Evolutionary conservation across 306 rosid species (phyloP).

Genomic region (Rosa lucieae): DNA sequence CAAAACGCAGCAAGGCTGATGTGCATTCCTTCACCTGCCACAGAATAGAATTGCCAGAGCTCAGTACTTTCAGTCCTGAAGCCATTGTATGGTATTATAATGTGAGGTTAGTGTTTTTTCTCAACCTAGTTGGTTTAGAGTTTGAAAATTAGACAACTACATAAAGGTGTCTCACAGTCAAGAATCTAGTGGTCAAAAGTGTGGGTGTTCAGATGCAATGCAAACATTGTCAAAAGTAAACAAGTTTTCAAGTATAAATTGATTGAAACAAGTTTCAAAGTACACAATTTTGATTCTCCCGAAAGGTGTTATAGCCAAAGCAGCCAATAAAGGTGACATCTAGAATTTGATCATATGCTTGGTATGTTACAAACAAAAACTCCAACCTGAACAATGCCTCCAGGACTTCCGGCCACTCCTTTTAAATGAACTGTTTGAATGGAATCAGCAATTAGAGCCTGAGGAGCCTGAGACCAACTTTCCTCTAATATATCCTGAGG

Average conservation of each 20-base stretch:
- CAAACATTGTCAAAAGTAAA: not conserved
- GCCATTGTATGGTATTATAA: constrained; percentile 15
- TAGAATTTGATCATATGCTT: constrained; percentile 1
- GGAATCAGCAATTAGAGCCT: constrained; percentile 79
- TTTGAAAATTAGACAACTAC: not conserved
- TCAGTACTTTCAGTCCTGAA: constrained; percentile 9
- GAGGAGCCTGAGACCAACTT: constrained; percentile 57
- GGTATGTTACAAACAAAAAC: constrained; percentile 11
- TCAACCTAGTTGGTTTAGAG: constrained; percentile 17
- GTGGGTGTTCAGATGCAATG: not conserved
- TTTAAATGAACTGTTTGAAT: constrained; percentile 84
- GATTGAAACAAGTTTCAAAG: not conserved
- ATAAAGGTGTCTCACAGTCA: constrained; percentile 1
- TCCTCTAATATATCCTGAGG: constrained; percentile 77
- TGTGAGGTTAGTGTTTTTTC: constrained; percentile 17
- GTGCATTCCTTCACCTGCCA: constrained; percentile 94
- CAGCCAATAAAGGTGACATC: constrained; percentile 15
- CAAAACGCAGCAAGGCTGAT: constrained; percentile 81
- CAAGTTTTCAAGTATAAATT: not conserved
- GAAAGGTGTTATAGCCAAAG: not conserved
- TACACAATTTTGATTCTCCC: not conserved
- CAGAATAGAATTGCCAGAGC: constrained; percentile 24
- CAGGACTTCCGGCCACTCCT: constrained; percentile 75
- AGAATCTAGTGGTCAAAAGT: not conserved
- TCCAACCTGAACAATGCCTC: constrained; percentile 66